Evolutionary conservation across 2,329 filamentous ascomycete genomes (phyloP), one percentile per base, ranked within the genome.

Genomic region (Aspergillus spinulosporus): DNA sequence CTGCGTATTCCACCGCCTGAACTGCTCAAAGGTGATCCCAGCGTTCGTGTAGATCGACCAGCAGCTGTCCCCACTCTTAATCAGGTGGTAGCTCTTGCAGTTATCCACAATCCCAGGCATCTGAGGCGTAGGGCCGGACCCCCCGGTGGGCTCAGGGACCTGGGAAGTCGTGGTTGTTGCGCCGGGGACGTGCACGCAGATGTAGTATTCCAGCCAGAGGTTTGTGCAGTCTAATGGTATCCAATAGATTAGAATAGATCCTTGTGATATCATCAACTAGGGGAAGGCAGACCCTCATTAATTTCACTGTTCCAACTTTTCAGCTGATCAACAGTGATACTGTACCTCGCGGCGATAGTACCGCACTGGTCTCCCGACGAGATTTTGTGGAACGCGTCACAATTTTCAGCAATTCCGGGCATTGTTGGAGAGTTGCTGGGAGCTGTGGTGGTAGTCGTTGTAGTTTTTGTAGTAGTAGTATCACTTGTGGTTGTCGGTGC

Each of bases 141-240:
- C 26, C 8, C 21, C n/a, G 0, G 47, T 39, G 9, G 47, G 34
- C 3, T 29, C 21, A 5, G 47, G 47, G 5, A 26, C 15, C 4
- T 5, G 44, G 14, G 3, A 14, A 39, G 2, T 21, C 21, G 39
- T 43, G 4, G 28, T 43, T 5, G 28, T 49, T 36, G 40, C 29
- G 31, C 40, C 53, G 5, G 47, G 26, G 1, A 49, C 29, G 5
- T 40, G 14, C 3, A 55, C 47, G 14, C 53, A 55, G 15, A 55
- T 28, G 32, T 55, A 55, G 47, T 55, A 55, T 31, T 46, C 53
- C 3, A 46, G 15, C 39, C 39, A 55, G 9, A 55, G 53, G 39
- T 49, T 37, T 9, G 15, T 14, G 39, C 53, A 55, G 12, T 44
- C 49, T 52, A 21, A 21, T 21, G 21, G 14, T 40, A 21, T 32